phyloP scores from a whole-genome alignment of 768 basidiomycete species.

The Boletus vinaceobasis region DNA sequence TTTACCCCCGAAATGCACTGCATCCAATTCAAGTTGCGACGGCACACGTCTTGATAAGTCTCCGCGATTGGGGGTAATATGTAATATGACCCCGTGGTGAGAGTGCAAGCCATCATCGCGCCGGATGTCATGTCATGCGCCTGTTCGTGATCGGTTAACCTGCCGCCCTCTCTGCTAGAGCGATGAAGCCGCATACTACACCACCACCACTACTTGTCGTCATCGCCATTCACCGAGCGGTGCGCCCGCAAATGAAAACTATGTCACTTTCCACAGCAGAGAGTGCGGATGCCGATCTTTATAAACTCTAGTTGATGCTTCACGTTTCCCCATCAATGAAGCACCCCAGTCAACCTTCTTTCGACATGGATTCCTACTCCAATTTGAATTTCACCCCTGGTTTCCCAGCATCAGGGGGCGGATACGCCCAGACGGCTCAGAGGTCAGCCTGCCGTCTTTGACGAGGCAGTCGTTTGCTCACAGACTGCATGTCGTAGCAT shows the following conservation, averaged over 20 bases:
- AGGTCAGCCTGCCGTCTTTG: constrained; percentile 15
- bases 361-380: constrained; percentile 14
- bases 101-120: constrained; percentile 22
- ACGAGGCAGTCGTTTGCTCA: constrained; percentile 8
- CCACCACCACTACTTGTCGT: constrained; percentile 19
- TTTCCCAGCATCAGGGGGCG: constrained; percentile 2
- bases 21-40: constrained; percentile 20
- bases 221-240: constrained; percentile 24
- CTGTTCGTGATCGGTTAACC: constrained; percentile 16
- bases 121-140: constrained; percentile 20
- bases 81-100: constrained; percentile 26
- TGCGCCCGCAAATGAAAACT: constrained; percentile 19
- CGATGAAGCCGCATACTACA: constrained; percentile 23
- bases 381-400: constrained; percentile 6
- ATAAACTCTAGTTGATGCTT: constrained; percentile 16
- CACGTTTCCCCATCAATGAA: constrained; percentile 21
- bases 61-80: constrained; percentile 26
- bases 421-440: background rate
- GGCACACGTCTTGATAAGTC: constrained; percentile 16
- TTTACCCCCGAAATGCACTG: constrained; percentile 16
- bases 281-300: constrained; percentile 16
- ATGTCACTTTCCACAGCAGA: constrained; percentile 15
- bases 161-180: constrained; percentile 21
- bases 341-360: constrained; percentile 13
- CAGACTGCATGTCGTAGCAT: constrained; percentile 9